Evolutionary conservation across 208 protist genomes (phyloP), one percentile per base, ranked within the genome.

Genomic region (Trypanosoma conorhini): DNA sequence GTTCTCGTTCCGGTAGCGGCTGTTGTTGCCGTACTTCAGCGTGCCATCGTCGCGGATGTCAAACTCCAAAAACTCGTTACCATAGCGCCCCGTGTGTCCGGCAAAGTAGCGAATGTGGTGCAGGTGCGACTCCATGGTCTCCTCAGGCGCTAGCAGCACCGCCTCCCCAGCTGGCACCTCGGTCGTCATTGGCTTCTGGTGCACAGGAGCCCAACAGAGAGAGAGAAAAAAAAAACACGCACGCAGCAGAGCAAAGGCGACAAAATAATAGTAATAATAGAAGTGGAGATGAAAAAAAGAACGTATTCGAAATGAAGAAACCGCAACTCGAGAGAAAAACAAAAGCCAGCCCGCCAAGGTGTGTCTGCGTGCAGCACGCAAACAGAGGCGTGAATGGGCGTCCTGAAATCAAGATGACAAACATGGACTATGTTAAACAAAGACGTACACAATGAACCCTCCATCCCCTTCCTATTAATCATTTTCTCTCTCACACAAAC

Each of bases 41-140:
- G 79, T 85, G 31, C 91, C 91, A 62, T 88, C 86, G 26, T 91
- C 84, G 22, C 85, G 70, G 40, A 96, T 77, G 33, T 93, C 87
- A 64, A 94, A 96, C 61, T 96, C 88, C 0, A 94, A 68, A 76
- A 96, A 94, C 77, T 96, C 88, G 64, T 93, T 94, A n/a, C 91
- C 91, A 70, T 94, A 94, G 26, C 89, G 84, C 30, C 91, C 91
- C 15, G 84, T 90, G 66, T 96, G 91, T 1, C 91, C 91, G 0
- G 86, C 84, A 77, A 91, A 96, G 70, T 94, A 96, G 33, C 91
- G 86, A 21, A 96, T 57, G 70, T 92, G 93, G 71, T 93, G 74
- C 22, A 96, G 72, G 33, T 77, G 78, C 1, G 91, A 93, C 42
- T 87, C 71, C 72, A 89, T 81, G 30, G 80, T 86, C 77, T 93